phyloP scores from a whole-genome alignment of 148 eudicot species.

The Mesembryanthemum crystallinum region DNA sequence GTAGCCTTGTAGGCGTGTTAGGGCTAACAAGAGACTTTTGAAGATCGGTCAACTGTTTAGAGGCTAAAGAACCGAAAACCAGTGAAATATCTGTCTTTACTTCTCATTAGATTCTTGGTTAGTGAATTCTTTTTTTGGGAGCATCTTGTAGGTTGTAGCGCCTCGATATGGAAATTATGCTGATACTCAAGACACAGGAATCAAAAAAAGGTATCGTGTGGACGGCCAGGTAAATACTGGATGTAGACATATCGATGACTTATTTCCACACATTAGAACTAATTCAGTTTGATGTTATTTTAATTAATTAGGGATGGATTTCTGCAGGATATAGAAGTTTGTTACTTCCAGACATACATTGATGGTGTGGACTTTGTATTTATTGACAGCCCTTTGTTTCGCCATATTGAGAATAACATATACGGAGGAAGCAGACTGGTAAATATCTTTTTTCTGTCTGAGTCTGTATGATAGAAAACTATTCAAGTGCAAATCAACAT shows the following conservation, averaged over 20 bases:
- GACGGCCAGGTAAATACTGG: constrained; percentile 71
- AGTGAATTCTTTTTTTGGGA: not conserved
- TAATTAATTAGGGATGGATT: not conserved
- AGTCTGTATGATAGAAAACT: not conserved
- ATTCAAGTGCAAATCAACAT: not conserved
- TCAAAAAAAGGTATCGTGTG: constrained; percentile 64
- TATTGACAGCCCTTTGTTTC: constrained; percentile 60
- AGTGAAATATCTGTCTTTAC: not conserved
- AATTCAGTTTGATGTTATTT: not conserved
- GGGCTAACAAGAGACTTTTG: no score
- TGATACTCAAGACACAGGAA: constrained; percentile 66
- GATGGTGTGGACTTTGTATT: constrained; percentile 97
- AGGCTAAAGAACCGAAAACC: not conserved
- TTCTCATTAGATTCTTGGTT: not conserved
- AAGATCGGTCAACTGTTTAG: no score
- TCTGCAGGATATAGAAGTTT: constrained; percentile 87
- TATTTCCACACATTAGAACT: not conserved
- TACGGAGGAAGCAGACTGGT: constrained; percentile 88
- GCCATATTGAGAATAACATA: constrained; percentile 62
- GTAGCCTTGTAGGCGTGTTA: no score
- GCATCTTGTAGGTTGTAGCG: constrained; percentile 57
- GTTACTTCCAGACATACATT: constrained; percentile 72
- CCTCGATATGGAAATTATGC: constrained; percentile 84
- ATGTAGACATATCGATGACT: not conserved
- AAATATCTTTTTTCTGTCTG: constrained; percentile 24